These are phyloP conservation scores for Anthostomella pinea DNA, from an alignment of 2,329 filamentous ascomycete genomes.

Conservation along the genomic window DNA sequence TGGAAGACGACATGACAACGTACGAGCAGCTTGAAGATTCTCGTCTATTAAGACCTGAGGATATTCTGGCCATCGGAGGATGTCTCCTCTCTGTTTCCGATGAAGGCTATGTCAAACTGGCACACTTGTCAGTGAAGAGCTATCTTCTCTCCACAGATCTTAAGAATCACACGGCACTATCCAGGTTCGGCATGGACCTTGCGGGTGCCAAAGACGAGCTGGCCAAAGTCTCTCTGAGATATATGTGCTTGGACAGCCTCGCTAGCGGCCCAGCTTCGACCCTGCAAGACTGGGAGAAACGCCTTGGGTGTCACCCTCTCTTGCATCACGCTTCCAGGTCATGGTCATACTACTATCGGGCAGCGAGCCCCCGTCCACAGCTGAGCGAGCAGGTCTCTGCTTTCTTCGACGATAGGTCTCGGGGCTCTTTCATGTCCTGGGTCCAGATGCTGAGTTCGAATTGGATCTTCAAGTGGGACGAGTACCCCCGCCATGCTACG, in stretches of 20 bases:
- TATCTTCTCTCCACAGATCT: constrained; percentile 8
- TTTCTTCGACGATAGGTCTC: constrained; percentile 1
- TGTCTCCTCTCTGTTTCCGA: constrained; percentile 9
- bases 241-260: constrained; percentile 6
- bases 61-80: constrained; percentile 6
- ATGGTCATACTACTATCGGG: constrained; percentile 12
- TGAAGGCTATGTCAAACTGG: constrained; percentile 5
- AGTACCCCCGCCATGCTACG: constrained; percentile 13
- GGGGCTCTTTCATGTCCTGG: constrained; percentile 12
- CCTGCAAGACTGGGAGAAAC: constrained; percentile 2
- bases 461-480: constrained; percentile 5
- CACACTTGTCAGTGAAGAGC: constrained; percentile 10
- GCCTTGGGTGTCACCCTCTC: constrained; percentile 2
- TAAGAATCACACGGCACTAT: neutral
- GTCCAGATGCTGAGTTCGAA: constrained; percentile 10
- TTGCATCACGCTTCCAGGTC: constrained; percentile 6
- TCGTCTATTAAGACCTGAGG: constrained; percentile 5
- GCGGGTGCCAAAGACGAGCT: neutral
- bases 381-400: neutral
- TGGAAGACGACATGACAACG: constrained; percentile 1
- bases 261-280: constrained; percentile 2
- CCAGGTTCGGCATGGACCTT: constrained; percentile 1
- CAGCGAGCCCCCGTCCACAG: neutral
- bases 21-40: constrained; percentile 12
- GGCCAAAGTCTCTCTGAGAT: constrained; percentile 6